phyloP scores from a whole-genome alignment of 2,329 filamentous ascomycete genomes.

The Ciborinia camelliae region DNA sequence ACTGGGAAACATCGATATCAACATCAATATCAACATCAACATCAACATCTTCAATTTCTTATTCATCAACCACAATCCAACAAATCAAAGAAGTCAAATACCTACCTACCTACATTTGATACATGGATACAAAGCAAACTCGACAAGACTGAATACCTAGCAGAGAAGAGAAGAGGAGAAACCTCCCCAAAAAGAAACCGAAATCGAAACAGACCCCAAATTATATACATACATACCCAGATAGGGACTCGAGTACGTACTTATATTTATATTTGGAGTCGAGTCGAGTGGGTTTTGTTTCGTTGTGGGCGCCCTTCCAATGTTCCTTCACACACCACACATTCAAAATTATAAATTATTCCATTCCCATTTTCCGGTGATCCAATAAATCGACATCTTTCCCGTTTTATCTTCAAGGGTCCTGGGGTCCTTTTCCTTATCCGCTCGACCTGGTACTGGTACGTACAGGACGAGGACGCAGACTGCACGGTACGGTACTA shows the following conservation, averaged over 20 bases:
- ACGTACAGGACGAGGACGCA: too few relatives aligned
- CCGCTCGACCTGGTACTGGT: conserved; percentile 8
- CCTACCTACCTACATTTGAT: not conserved
- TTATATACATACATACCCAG: not conserved
- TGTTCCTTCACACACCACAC: not conserved
- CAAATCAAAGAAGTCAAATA: not conserved
- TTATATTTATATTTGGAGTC: not conserved
- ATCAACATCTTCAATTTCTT: too few relatives aligned
- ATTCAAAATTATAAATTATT: not conserved
- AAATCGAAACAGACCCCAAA: not conserved
- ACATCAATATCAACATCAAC: too few relatives aligned
- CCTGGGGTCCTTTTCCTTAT: conserved; percentile 12
- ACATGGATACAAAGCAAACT: not conserved
- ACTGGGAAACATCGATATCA: too few relatives aligned
- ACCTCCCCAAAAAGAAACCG: not conserved
- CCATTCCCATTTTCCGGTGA: conserved; percentile 8
- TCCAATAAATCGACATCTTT: conserved; percentile 15
- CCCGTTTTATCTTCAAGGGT: conserved; percentile 1
- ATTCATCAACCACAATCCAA: not conserved
- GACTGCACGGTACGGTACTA: too few relatives aligned
- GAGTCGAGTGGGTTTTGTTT: not conserved
- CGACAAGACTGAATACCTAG: too few relatives aligned
- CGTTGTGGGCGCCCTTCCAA: not conserved
- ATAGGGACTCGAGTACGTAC: too few relatives aligned
- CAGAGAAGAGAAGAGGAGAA: too few relatives aligned